Percentiles rank a stretch among this genome's conserved stretches.
Conservation (phyloP, 257 asterid species). For the Penstemon eatonii region DNA sequence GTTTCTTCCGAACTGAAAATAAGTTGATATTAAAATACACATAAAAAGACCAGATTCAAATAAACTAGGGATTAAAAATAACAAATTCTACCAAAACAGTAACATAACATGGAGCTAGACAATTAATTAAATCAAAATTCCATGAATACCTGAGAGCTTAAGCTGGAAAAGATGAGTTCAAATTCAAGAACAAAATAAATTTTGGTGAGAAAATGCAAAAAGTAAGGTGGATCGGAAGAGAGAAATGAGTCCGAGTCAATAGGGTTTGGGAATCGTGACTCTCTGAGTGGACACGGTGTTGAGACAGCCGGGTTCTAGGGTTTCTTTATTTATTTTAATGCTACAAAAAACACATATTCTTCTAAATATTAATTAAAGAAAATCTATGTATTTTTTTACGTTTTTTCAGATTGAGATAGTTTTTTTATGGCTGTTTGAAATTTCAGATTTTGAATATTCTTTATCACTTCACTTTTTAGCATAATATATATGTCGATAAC, state of each 20-base stretch:
- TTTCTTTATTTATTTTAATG: neutral
- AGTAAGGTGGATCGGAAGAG: slow-evolving; percentile 28
- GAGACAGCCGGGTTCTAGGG: slow-evolving; percentile 24
- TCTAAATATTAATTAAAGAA: too few species aligned
- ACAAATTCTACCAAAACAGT: too few species aligned
- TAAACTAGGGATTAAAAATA: too few species aligned
- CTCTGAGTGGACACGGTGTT: slow-evolving; percentile 48
- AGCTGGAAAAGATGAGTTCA: neutral
- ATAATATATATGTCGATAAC: too few species aligned
- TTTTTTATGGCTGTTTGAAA: too few species aligned
- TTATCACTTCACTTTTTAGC: too few species aligned
- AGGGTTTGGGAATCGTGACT: slow-evolving; percentile 45
- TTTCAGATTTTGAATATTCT: too few species aligned
- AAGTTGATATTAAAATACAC: too few species aligned
- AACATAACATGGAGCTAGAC: neutral
- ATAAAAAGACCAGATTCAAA: too few species aligned
- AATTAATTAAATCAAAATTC: neutral
- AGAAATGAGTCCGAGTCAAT: slow-evolving; percentile 41
- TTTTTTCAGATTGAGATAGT: too few species aligned
- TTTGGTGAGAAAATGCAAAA: neutral
- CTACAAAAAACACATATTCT: too few species aligned
- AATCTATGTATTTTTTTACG: too few species aligned
- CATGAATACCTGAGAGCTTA: neutral
- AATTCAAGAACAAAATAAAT: slow-evolving; percentile 14
- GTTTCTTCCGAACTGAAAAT: neutral